Evolutionary conservation across 2,329 filamentous ascomycete species (phyloP).

Genomic region (Exserohilum rostratum): DNA sequence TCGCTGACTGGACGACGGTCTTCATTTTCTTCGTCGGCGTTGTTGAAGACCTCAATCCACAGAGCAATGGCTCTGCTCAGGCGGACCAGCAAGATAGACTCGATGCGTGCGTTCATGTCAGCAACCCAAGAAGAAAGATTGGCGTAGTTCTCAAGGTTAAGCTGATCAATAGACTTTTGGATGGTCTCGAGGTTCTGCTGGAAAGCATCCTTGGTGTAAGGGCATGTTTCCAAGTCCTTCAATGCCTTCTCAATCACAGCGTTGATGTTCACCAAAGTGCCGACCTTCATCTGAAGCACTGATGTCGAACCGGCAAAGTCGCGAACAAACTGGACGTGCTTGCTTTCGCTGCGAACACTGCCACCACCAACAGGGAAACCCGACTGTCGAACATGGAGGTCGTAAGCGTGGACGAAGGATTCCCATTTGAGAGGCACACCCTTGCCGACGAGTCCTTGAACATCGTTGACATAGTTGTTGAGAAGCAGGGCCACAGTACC

Average conservation of each 20-base stretch:
- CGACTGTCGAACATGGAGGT: constrained; percentile 76
- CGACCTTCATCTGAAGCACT: constrained; percentile 84
- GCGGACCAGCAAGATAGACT: constrained; percentile 77
- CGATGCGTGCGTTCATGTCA: constrained; percentile 84
- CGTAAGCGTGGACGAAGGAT: constrained; percentile 96
- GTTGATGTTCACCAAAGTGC: constrained; percentile 78
- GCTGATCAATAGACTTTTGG: constrained; percentile 90
- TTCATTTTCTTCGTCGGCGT: constrained; percentile 42
- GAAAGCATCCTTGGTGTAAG: constrained; percentile 81
- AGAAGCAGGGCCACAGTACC: constrained; percentile 84
- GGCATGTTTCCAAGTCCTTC: constrained; percentile 80
- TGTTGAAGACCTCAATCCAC: constrained; percentile 86
- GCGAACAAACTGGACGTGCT: constrained; percentile 94
- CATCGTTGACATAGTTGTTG: constrained; percentile 89
- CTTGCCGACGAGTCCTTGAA: constrained; percentile 80
- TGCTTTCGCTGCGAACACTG: constrained; percentile 72
- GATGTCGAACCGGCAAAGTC: constrained; percentile 90
- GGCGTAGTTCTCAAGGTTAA: constrained; percentile 94
- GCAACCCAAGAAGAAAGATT: constrained; percentile 92
- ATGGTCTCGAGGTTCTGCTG: constrained; percentile 81
- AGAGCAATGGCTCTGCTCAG: constrained; percentile 81
- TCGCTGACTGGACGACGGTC: constrained; percentile 36
- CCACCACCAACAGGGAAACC: constrained; percentile 66
- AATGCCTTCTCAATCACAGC: constrained; percentile 81
- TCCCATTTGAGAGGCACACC: constrained; percentile 94